Evolutionary conservation across 371 early-diverging fungal species (phyloP).

Genomic region (Mycotypha africana): DNA sequence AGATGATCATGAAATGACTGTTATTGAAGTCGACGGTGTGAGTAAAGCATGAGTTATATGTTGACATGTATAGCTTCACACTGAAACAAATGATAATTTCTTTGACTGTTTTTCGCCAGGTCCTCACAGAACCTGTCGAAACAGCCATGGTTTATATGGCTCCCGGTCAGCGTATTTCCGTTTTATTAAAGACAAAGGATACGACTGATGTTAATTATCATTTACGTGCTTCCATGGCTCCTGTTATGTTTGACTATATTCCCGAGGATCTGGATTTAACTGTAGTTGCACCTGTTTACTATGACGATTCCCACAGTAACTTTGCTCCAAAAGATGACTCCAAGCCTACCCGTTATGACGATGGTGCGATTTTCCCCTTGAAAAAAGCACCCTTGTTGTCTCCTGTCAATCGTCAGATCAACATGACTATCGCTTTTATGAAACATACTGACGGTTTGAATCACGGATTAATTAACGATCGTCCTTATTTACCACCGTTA

Average conservation of each 20-base stretch:
- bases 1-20: conserved; percentile 65
- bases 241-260: conserved; percentile 66
- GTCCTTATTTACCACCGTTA: conserved; percentile 58
- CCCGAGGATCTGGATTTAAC: conserved; percentile 49
- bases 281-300: conserved; percentile 35
- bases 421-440: conserved; percentile 58
- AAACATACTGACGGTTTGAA: conserved; percentile 66
- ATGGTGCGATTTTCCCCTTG: conserved; percentile 40
- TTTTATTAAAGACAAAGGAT: conserved; percentile 61
- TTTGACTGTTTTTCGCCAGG: background rate
- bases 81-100: background rate
- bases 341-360: conserved; percentile 32
- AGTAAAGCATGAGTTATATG: too few species aligned
- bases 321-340: conserved; percentile 27
- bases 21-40: conserved; percentile 79
- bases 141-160: conserved; percentile 48
- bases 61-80: background rate
- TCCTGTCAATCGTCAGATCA: conserved; percentile 38
- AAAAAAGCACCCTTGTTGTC: conserved; percentile 23
- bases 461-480: conserved; percentile 73
- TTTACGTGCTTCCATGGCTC: conserved; percentile 69
- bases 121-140: conserved; percentile 45
- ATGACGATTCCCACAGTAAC: conserved; percentile 24
- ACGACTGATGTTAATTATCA: conserved; percentile 57
- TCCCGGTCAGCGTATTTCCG: conserved; percentile 67